Evolutionary conservation across 768 basidiomycete genomes (phyloP), one percentile per base, ranked within the genome.

Genomic region (Leccinum boreale): DNA sequence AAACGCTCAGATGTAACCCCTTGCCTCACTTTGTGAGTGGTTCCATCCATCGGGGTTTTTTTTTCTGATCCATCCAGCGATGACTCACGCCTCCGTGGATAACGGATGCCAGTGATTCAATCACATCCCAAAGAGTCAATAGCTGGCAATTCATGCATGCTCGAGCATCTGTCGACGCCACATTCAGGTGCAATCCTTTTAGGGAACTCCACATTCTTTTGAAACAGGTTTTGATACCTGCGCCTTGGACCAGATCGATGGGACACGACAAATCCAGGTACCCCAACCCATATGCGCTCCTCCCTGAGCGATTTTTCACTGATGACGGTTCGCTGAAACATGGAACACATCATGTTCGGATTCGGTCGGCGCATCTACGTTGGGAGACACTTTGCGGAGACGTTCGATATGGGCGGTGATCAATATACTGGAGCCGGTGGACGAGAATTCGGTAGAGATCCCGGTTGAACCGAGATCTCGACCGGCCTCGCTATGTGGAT

Each of bases 91-190:
- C 4, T 29, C 48, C 4, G 42, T 59, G 15, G 21, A 62, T 3
- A 58, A 63, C 48, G 28, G 28, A 29, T 29, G 28, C 28, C 28
- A 29, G 9, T 29, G 28, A 29, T 29, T 10, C 28, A 29, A 29
- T 29, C 28, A 62, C 50, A 77, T 81, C 21, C 78, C 78, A 1
- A 75, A 76, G 47, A 75, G 70, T 39, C 58, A 29, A 21, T 49
- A 17, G 6, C 5, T 17, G 5, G n/a, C 8, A 17, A 23, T 23
- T 21, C 12, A 29, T 24, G 5, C 26, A 52, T n/a, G 17, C 1
- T 39, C 14, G n/a, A 26, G 1, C 10, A 28, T 8, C 9, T 31
- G 23, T 12, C 55, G 12, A 55, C 10, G 17, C 28, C 3, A 6
- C 26, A 0, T 12, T 42, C 12, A 67, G 62, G 60, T 26, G 56